phyloP scores from a whole-genome alignment of 106 monocot species.

The Dioscorea dumetorum region DNA sequence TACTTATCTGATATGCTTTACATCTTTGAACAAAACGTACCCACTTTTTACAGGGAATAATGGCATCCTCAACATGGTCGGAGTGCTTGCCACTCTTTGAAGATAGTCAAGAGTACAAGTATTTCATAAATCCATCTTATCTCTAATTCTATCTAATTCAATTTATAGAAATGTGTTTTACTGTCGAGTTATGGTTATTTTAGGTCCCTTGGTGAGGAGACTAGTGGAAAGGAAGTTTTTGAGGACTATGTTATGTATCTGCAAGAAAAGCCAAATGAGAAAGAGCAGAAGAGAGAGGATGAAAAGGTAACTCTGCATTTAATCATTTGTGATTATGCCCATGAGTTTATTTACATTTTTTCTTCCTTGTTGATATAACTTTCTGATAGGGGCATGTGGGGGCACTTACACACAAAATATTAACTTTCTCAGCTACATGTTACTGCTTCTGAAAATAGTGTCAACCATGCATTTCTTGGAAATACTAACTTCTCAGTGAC shows the following conservation, averaged over 20 bases:
- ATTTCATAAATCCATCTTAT: not conserved
- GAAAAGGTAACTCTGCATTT: constrained; percentile 21
- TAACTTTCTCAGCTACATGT: not conserved
- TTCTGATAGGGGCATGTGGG: not conserved
- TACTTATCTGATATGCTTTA: too few species aligned
- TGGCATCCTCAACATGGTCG: constrained; percentile 25
- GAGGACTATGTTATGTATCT: constrained; percentile 31
- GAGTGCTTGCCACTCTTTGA: constrained; percentile 26
- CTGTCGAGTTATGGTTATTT: not conserved
- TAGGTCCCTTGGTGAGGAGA: constrained; percentile 30
- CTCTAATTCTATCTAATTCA: not conserved
- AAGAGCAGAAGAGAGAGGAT: constrained; percentile 35
- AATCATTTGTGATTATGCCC: not conserved
- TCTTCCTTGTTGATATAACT: not conserved
- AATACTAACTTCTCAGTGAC: not conserved
- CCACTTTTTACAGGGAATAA: constrained; percentile 22
- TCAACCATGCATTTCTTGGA: not conserved
- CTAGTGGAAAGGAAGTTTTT: constrained; percentile 23
- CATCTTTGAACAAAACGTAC: not conserved
- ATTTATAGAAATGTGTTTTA: not conserved
- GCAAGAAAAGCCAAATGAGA: constrained; percentile 28
- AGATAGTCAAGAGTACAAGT: constrained; percentile 38
- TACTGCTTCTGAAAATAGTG: not conserved
- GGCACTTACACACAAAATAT: not conserved
- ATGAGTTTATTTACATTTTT: not conserved